Conservation (phyloP, 2,329 filamentous ascomycete species). For the Botryotinia globosa region DNA sequence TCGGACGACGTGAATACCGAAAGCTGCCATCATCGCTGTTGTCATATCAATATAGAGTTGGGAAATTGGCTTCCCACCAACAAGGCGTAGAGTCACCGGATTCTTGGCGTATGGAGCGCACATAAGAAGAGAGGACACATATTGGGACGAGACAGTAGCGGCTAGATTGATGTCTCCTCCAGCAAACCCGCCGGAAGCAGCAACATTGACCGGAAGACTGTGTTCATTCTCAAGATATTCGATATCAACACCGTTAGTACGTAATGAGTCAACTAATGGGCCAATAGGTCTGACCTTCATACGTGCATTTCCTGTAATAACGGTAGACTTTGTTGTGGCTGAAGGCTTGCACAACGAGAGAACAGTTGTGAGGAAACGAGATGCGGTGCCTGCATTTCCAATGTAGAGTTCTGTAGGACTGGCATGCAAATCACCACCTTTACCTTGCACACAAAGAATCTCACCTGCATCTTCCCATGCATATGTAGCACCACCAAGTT, state of each 20-base stretch:
- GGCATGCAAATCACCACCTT: slow-evolving; percentile 79
- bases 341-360: slow-evolving; percentile 75
- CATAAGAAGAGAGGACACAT: slow-evolving; percentile 95
- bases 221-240: slow-evolving; percentile 81
- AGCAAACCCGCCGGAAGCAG: slow-evolving; percentile 76
- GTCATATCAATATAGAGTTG: slow-evolving; percentile 99
- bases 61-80: slow-evolving; percentile 96
- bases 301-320: slow-evolving; percentile 88
- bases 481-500: slow-evolving; percentile 82
- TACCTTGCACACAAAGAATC: slow-evolving; percentile 82
- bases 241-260: slow-evolving; percentile 80
- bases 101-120: slow-evolving; percentile 95
- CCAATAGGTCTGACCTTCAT: slow-evolving; percentile 97
- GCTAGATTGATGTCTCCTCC: slow-evolving; percentile 89
- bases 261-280: slow-evolving; percentile 84
- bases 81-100: slow-evolving; percentile 81
- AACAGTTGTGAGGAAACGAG: slow-evolving; percentile 90
- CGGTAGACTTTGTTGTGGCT: slow-evolving; percentile 58
- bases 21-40: slow-evolving; percentile 92
- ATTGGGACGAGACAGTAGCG: slow-evolving; percentile 97
- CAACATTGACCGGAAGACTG: slow-evolving; percentile 79
- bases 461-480: slow-evolving; percentile 95
- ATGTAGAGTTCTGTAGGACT: slow-evolving; percentile 79
- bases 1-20: slow-evolving; percentile 76
- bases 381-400: slow-evolving; percentile 94